phyloP scores from a whole-genome alignment of 768 basidiomycete genomes.

The Suillus spraguei region DNA sequence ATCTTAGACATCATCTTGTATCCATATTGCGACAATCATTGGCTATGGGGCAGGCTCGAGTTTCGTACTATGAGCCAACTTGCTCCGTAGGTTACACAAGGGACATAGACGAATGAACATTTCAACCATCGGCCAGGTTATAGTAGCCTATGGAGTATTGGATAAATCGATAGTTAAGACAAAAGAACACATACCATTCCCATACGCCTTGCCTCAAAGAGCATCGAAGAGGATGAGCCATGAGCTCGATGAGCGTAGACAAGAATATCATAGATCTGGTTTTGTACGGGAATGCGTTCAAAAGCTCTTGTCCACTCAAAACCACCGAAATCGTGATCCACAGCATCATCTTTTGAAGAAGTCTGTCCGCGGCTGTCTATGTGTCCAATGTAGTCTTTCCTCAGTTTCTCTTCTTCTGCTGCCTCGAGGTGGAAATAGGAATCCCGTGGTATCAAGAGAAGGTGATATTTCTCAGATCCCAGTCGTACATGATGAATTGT shows the following conservation, averaged over 20 bases:
- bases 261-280: constrained; percentile 69
- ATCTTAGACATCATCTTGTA: constrained; percentile 1
- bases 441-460: constrained; percentile 64
- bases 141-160: constrained; percentile 47
- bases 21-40: constrained; percentile 5
- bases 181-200: constrained; percentile 53
- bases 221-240: constrained; percentile 52
- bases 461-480: constrained; percentile 58
- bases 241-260: constrained; percentile 68
- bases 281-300: constrained; percentile 64
- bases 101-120: constrained; percentile 67
- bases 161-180: constrained; percentile 9
- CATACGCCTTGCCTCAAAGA: constrained; percentile 55
- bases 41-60: constrained; percentile 17
- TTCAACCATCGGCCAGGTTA: constrained; percentile 78
- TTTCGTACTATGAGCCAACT: constrained; percentile 31
- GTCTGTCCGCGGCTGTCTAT: constrained; percentile 28
- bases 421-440: constrained; percentile 53
- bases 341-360: constrained; percentile 19
- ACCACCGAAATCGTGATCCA: constrained; percentile 29
- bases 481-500: constrained; percentile 61
- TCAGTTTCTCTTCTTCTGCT: constrained; percentile 51
- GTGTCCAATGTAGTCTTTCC: constrained; percentile 47
- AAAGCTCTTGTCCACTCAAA: constrained; percentile 43
- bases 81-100: constrained; percentile 46